Evolutionary conservation across 2,329 filamentous ascomycete genomes (phyloP).

Genomic region (Kalaharituber pfeilii): DNA sequence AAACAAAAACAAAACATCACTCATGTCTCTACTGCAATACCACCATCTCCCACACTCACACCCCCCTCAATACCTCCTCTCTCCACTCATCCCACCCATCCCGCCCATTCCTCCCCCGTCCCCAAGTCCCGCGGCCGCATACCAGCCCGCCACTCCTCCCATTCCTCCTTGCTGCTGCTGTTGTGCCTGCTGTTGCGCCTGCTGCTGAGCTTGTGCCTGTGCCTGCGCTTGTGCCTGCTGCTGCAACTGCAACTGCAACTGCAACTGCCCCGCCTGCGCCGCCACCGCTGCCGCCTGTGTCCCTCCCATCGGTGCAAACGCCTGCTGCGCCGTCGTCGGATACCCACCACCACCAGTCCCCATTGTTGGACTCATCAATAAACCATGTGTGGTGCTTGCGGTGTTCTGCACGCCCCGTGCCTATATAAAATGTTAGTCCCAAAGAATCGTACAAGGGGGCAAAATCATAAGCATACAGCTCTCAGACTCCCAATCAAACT

Average conservation of each 20-base stretch:
- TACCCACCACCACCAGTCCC: too few relatives aligned
- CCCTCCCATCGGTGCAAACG: constrained; percentile 4
- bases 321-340: constrained; percentile 8
- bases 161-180: too few relatives aligned
- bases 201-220: too few relatives aligned
- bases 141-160: too few relatives aligned
- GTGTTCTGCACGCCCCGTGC: not conserved
- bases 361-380: constrained; percentile 12
- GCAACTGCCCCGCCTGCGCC: not conserved
- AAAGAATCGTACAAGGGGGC: not conserved
- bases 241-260: not conserved
- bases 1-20: too few relatives aligned
- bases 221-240: not conserved
- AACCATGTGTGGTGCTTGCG: not conserved
- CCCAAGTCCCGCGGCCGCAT: too few relatives aligned
- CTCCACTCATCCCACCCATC: too few relatives aligned
- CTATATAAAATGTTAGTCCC: not conserved
- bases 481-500: constrained; percentile 17
- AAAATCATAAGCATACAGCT: constrained; percentile 12
- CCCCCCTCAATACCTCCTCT: too few relatives aligned
- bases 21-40: too few relatives aligned
- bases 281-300: not conserved
- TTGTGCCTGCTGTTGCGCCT: too few relatives aligned
- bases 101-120: too few relatives aligned
- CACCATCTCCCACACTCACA: too few relatives aligned